phyloP scores from a whole-genome alignment of 192 early-diverging fungal genomes.

The Backusella tarrabulga region DNA sequence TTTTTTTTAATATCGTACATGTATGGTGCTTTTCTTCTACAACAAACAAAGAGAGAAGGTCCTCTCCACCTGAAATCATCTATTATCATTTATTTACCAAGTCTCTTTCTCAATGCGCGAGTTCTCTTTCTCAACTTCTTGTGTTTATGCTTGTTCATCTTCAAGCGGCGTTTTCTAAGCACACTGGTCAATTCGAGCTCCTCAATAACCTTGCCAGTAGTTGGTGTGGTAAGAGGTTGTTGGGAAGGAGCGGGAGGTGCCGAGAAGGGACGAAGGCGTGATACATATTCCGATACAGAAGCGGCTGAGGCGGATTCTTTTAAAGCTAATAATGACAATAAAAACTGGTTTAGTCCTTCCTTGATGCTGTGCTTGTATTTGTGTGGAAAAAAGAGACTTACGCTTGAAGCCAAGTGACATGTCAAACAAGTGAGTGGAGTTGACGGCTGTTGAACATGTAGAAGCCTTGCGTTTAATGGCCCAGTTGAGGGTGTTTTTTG shows the following conservation, averaged over 20 bases:
- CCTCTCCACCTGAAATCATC: neutral
- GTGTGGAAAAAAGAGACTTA: neutral
- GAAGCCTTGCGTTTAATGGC: conserved; percentile 7
- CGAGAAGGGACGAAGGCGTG: conserved; percentile 22
- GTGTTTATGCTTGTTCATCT: conserved; percentile 98
- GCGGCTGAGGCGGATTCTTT: neutral
- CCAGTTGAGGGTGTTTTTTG: neutral
- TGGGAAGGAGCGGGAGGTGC: conserved; percentile 20
- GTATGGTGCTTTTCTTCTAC: neutral
- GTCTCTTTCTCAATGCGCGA: conserved; percentile 71
- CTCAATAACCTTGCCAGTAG: conserved; percentile 5
- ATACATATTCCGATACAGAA: conserved; percentile 17
- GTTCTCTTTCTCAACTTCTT: conserved; percentile 82
- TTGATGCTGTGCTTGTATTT: neutral
- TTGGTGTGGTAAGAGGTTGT: conserved; percentile 5
- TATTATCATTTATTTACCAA: conserved; percentile 59
- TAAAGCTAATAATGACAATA: conserved; percentile 3
- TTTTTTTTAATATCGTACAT: conserved; percentile 6
- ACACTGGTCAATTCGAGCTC: conserved; percentile 71
- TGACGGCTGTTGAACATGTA: neutral
- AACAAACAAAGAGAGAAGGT: neutral
- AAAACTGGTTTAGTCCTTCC: neutral
- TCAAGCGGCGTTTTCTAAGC: conserved; percentile 79
- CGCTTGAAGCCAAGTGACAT: conserved; percentile 8
- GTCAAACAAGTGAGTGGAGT: neutral